phyloP scores from a whole-genome alignment of 805 yeast genomes.

The Hanseniaspora singularis region DNA sequence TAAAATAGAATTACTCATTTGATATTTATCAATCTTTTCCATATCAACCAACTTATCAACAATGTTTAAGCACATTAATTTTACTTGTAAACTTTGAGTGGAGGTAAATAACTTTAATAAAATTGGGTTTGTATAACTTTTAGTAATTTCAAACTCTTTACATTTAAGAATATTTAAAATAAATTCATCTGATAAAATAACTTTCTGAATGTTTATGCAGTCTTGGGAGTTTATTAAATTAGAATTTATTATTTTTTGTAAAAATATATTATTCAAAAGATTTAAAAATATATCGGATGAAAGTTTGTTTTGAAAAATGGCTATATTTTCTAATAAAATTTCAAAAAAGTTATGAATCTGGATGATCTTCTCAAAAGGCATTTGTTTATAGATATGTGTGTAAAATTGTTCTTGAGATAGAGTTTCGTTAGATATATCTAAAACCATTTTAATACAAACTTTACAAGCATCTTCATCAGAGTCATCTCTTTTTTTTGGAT shows the following conservation, averaged over 20 bases:
- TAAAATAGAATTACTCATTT: slow-evolving; percentile 65
- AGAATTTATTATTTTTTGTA: slow-evolving; percentile 21
- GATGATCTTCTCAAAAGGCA: slow-evolving; percentile 17
- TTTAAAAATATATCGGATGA: slow-evolving; percentile 39
- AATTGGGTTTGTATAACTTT: slow-evolving; percentile 58
- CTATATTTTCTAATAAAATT: slow-evolving; percentile 38
- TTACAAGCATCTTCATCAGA: slow-evolving; percentile 19
- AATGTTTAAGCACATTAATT: slow-evolving; percentile 49
- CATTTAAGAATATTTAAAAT: slow-evolving; percentile 22
- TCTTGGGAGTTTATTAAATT: slow-evolving; percentile 11
- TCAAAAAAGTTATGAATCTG: slow-evolving; percentile 23
- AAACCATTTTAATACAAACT: slow-evolving; percentile 21
- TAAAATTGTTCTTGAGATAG: neutral
- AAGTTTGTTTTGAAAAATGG: slow-evolving; percentile 38
- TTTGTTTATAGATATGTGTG: neutral
- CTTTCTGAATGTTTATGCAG: slow-evolving; percentile 18
- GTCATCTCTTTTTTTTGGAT: slow-evolving; percentile 26
- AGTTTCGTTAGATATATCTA: slow-evolving; percentile 2
- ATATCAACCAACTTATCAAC: slow-evolving; percentile 43
- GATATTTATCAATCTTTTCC: slow-evolving; percentile 55
- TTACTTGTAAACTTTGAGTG: slow-evolving; percentile 73
- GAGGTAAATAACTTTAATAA: slow-evolving; percentile 62
- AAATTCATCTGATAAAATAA: slow-evolving; percentile 29
- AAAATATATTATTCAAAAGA: slow-evolving; percentile 16
- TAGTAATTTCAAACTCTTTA: slow-evolving; percentile 36